A percentile compares a stretch with the other conserved stretches of the same genome.
Conservation (phyloP, 257 asterid species). For the Nicotiana obtusifolia region DNA sequence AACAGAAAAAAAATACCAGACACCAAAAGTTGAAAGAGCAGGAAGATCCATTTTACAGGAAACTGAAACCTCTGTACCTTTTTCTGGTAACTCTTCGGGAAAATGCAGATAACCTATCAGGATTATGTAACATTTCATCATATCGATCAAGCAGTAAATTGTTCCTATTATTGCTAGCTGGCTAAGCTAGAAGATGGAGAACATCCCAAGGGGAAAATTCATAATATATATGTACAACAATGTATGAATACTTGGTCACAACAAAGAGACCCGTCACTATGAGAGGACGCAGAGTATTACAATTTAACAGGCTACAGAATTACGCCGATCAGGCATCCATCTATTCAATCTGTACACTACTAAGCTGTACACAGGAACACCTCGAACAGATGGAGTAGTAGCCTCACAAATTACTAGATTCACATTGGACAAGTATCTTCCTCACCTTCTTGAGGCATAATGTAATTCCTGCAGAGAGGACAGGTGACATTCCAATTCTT, state of each 20-base stretch:
- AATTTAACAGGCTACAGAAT: background rate
- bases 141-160: background rate
- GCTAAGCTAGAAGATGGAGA: background rate
- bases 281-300: slow-evolving; percentile 9
- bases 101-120: background rate
- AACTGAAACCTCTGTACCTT: no score
- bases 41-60: no score
- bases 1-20: no score
- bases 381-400: background rate
- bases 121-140: background rate
- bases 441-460: slow-evolving; percentile 61
- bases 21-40: no score
- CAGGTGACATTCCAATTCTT: slow-evolving; percentile 76
- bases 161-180: background rate
- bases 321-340: background rate
- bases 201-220: background rate
- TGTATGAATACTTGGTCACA: background rate
- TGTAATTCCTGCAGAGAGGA: slow-evolving; percentile 75
- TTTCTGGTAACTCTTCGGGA: no score
- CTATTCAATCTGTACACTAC: slow-evolving; percentile 20
- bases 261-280: slow-evolving; percentile 12
- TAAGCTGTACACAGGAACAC: slow-evolving; percentile 33
- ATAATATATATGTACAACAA: background rate
- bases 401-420: slow-evolving; percentile 10
- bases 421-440: slow-evolving; percentile 79